A percentile compares a stretch with the other conserved stretches of the same genome.
phyloP scores from a whole-genome alignment of 2,329 filamentous ascomycete species.

The Claviceps purpurea region DNA sequence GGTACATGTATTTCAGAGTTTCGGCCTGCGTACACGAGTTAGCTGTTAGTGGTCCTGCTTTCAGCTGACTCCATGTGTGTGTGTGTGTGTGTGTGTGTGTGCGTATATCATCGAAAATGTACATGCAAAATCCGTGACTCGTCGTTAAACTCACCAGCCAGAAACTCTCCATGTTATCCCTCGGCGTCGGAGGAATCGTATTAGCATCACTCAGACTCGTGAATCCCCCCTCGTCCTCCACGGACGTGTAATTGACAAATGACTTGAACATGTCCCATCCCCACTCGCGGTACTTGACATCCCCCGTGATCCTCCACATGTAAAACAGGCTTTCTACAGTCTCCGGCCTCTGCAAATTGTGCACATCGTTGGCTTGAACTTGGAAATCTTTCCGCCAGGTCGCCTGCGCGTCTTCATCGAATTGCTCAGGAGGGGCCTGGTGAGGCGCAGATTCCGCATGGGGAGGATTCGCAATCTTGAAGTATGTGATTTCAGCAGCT shows the following conservation, averaged over 20 bases:
- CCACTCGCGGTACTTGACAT: constrained; percentile 82
- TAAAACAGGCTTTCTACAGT: constrained; percentile 95
- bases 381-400: constrained; percentile 66
- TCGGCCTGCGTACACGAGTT: constrained; percentile 50
- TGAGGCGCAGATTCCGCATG: constrained; percentile 38
- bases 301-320: constrained; percentile 96
- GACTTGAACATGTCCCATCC: constrained; percentile 97
- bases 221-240: constrained; percentile 67
- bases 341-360: constrained; percentile 91
- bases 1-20: constrained; percentile 94
- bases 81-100: too few species aligned
- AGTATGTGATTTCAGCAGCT: constrained; percentile 91
- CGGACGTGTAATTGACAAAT: constrained; percentile 74
- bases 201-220: constrained; percentile 69
- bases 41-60: not conserved
- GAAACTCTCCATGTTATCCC: constrained; percentile 98
- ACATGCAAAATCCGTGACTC: not conserved
- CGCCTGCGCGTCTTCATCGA: constrained; percentile 39
- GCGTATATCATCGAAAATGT: too few species aligned
- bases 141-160: constrained; percentile 59
- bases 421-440: constrained; percentile 31
- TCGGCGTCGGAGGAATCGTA: constrained; percentile 49
- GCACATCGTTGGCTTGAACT: constrained; percentile 69
- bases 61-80: too few species aligned
- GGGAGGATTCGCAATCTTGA: constrained; percentile 60